Evolutionary conservation across 768 basidiomycete species (phyloP).

Genomic region (Phallus indusiatus): DNA sequence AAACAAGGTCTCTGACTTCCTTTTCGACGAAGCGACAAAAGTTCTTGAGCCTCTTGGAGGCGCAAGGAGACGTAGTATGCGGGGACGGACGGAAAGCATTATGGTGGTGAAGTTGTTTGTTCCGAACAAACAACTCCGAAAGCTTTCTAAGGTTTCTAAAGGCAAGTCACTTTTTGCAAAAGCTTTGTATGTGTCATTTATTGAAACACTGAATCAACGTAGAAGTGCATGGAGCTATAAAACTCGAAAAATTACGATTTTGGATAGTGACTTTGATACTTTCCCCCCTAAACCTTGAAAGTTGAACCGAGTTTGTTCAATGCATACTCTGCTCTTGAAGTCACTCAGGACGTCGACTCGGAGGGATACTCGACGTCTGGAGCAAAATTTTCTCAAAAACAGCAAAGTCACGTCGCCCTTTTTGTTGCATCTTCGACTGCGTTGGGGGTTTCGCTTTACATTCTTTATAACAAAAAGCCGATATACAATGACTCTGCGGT

Average conservation of each 20-base stretch:
- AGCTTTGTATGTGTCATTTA: too few species aligned
- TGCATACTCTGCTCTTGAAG: not conserved
- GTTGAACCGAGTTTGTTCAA: too few species aligned
- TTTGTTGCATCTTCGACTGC: constrained; percentile 1
- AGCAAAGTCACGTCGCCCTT: not conserved
- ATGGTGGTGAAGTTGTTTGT: not conserved
- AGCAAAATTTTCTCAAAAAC: not conserved
- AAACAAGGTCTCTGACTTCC: constrained; percentile 5
- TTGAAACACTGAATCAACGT: too few species aligned
- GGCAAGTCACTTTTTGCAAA: too few species aligned
- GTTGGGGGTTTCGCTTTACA: constrained; percentile 5
- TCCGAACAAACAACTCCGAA: not conserved
- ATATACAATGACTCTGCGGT: constrained; percentile 3
- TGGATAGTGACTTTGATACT: too few species aligned
- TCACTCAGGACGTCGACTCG: not conserved
- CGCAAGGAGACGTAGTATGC: not conserved
- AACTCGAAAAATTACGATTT: too few species aligned
- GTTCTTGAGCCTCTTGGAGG: not conserved
- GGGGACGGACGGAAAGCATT: not conserved
- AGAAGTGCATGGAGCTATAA: too few species aligned
- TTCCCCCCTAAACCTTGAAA: too few species aligned
- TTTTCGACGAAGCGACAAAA: constrained; percentile 3
- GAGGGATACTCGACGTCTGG: not conserved
- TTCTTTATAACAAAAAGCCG: not conserved
- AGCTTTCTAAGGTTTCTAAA: not conserved